A percentile compares a stretch with the other conserved stretches of the same genome.
Conservation (phyloP, 768 basidiomycete genomes). For the Agrocybe chaxingu region DNA sequence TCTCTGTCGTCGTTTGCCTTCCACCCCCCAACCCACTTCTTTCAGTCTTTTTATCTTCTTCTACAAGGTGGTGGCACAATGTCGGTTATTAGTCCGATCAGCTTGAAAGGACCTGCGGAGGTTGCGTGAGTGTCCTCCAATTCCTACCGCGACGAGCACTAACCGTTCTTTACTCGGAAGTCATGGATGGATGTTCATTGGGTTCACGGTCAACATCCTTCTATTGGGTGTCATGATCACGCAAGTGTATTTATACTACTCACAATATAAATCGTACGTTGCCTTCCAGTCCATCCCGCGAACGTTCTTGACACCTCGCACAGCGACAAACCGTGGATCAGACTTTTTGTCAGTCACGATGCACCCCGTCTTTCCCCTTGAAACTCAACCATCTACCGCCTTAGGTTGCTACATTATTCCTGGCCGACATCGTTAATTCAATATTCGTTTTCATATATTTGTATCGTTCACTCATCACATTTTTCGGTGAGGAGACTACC, state of each 20-base stretch:
- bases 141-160: not conserved
- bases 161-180: conserved; percentile 22
- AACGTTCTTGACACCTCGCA: not conserved
- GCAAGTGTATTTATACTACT: conserved; percentile 46
- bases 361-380: not conserved
- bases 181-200: conserved; percentile 48
- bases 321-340: conserved; percentile 46
- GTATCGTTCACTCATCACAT: conserved; percentile 42
- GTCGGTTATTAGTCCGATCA: not conserved
- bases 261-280: conserved; percentile 28
- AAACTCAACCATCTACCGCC: not conserved
- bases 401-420: conserved; percentile 40
- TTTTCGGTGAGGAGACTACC: conserved; percentile 33
- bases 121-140: conserved; percentile 26
- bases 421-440: conserved; percentile 47
- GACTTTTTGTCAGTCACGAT: conserved; percentile 33
- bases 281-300: conserved; percentile 5
- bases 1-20: too few species aligned
- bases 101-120: conserved; percentile 26
- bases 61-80: too few species aligned
- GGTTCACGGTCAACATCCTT: conserved; percentile 41
- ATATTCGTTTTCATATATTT: conserved; percentile 41
- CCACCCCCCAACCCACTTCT: too few species aligned
- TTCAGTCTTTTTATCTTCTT: too few species aligned
- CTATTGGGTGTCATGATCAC: conserved; percentile 49